Percentiles rank a stretch among this genome's conserved stretches.
Conservation (phyloP, 1,284 basidiomycete genomes). For the Inonotus obliquus region DNA sequence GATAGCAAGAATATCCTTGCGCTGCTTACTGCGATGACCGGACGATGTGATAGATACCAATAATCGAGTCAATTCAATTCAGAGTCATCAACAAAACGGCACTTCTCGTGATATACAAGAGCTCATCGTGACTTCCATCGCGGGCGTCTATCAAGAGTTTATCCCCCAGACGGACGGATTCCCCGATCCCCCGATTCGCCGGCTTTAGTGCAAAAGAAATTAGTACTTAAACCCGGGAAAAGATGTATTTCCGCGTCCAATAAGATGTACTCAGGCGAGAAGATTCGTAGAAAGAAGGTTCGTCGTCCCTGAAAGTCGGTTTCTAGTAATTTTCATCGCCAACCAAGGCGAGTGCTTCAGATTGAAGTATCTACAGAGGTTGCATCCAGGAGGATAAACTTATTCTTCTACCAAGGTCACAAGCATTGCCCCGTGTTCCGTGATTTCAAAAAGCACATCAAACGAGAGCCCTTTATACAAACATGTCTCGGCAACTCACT, state of each 20-base stretch:
- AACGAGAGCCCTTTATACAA: neutral
- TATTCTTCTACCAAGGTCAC: neutral
- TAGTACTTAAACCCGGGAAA: neutral
- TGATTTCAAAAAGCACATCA: neutral
- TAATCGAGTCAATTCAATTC: neutral
- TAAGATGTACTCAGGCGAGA: neutral
- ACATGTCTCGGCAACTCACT: neutral
- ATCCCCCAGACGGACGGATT: too few relatives aligned
- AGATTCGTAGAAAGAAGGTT: too few relatives aligned
- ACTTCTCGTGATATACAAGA: neutral
- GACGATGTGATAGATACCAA: neutral
- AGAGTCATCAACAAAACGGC: neutral
- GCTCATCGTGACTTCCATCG: neutral
- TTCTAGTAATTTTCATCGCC: too few relatives aligned
- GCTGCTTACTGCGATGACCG: neutral
- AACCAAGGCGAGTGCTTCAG: too few relatives aligned
- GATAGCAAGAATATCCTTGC: conserved; percentile 8
- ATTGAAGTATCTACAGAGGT: too few relatives aligned
- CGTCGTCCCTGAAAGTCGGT: too few relatives aligned
- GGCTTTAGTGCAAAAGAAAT: neutral
- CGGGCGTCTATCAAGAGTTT: conserved; percentile 1
- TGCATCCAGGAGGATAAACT: too few relatives aligned
- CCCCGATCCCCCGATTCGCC: neutral
- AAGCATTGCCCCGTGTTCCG: neutral
- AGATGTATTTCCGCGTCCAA: neutral